Percentiles rank a stretch among this genome's conserved stretches.
These are phyloP conservation scores for Pyrenula massariospora DNA, from an alignment of 495 filamentous ascomycete genomes.

Conservation along the genomic window DNA sequence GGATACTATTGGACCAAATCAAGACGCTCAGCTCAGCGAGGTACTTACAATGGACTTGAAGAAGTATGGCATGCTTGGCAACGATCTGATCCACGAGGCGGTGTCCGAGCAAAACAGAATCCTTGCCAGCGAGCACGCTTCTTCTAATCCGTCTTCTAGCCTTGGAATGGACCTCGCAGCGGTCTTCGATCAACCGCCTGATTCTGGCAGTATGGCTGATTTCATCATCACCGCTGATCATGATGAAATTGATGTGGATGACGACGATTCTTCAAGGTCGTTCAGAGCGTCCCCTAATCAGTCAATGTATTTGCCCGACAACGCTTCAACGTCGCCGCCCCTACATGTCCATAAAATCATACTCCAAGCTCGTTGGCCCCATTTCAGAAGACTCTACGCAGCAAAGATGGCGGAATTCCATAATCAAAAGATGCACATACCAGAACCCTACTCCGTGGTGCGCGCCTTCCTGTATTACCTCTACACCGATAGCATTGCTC, in stretches of 20 bases:
- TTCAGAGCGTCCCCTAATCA: slow-evolving; percentile 19
- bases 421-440: slow-evolving; percentile 92
- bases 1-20: slow-evolving; percentile 34
- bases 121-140: slow-evolving; percentile 35
- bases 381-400: slow-evolving; percentile 81
- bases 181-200: slow-evolving; percentile 74
- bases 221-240: slow-evolving; percentile 72
- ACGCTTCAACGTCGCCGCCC: slow-evolving; percentile 59
- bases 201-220: slow-evolving; percentile 69
- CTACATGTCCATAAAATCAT: slow-evolving; percentile 91
- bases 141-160: slow-evolving; percentile 35
- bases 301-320: slow-evolving; percentile 47
- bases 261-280: slow-evolving; percentile 19
- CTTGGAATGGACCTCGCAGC: slow-evolving; percentile 71
- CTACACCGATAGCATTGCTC: slow-evolving; percentile 85
- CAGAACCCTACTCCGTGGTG: slow-evolving; percentile 89
- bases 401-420: slow-evolving; percentile 96
- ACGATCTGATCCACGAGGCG: slow-evolving; percentile 51
- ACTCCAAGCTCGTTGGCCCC: slow-evolving; percentile 87
- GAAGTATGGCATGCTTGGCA: slow-evolving; percentile 77
- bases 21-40: slow-evolving; percentile 87
- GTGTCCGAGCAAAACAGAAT: slow-evolving; percentile 43
- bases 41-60: slow-evolving; percentile 83
- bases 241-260: slow-evolving; percentile 51
- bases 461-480: slow-evolving; percentile 92